These are phyloP conservation scores for Cryptosporidium viatorum DNA, from an alignment of 169 alveolate genomes.

Conservation along the genomic window DNA sequence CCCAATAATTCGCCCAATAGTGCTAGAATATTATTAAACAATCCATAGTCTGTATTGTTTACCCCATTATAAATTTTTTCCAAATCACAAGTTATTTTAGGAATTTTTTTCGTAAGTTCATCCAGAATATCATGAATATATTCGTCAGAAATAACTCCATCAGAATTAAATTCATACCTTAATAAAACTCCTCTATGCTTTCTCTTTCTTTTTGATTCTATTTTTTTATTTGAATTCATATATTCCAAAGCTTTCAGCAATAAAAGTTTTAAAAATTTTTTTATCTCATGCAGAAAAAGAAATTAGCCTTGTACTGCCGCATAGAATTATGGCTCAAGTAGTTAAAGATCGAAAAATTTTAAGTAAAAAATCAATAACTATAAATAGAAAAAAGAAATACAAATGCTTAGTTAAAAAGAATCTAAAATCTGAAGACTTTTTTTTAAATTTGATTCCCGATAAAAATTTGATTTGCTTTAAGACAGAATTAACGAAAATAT, in stretches of 20 bases:
- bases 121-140: neutral
- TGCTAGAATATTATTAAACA: neutral
- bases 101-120: neutral
- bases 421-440: slow-evolving; percentile 3
- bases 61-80: neutral
- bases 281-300: neutral
- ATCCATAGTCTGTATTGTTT: neutral
- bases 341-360: neutral
- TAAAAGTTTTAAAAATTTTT: neutral
- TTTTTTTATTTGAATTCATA: neutral
- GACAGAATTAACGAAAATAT: slow-evolving; percentile 10
- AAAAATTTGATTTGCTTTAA: neutral
- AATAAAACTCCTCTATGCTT: neutral
- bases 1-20: neutral
- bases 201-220: neutral
- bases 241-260: neutral
- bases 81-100: neutral
- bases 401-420: neutral
- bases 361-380: neutral
- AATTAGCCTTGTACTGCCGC: neutral
- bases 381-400: neutral
- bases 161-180: neutral
- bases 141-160: neutral
- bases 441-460: neutral
- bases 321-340: neutral